Base-by-base conservation (phyloP, 2,329 filamentous ascomycete genomes). In the Neonectria punicea region DNA sequence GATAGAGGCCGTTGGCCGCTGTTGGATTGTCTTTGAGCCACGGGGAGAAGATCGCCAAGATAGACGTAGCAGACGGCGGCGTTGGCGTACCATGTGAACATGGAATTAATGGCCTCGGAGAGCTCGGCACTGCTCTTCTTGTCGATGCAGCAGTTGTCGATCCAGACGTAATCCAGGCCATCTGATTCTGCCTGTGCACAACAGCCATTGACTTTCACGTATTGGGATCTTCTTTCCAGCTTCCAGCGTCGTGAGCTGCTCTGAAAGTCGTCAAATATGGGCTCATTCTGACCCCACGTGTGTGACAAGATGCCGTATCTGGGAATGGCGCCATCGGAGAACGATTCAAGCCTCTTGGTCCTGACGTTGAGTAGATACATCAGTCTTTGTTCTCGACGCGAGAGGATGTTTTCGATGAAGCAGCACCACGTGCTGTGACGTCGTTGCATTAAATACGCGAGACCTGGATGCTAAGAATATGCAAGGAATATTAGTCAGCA, bases 81-180 rank as follows among this genome's bases (percentile, higher is more conserved):
- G 10, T 30, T n/a, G 14, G 14, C 13, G 39, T 55, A 55, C 53
- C 53, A 55, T 9, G 9, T n/a, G 41, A 55, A 55, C 39, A 55
- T 55, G 53, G 34, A 43, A n/a, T 44, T 44, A 25, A 55, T 55
- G 14, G 53, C 53, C 39, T 55, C 36, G 9, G 53, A 55, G 2
- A 55, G 39, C 53, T 55, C 53, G 4, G 53, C 41, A 10, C 36
- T 55, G n/a, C 41, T 55, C 20, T 25, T 43, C 16, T 55, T 55
- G 53, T 55, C 53, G 36, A 55, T 55, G n/a, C 53, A 55, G 28
- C 22, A 55, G 20, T 25, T 55, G n/a, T 30, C 39, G 16, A 44
- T 34, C 47, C 47, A 50, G 16, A 55, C 16, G 5, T 44, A 18
- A 9, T 16, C 16, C 4, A 13, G 20, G 10, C 36, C 53, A 8